Evolutionary conservation across 768 basidiomycete genomes (phyloP).

Genomic region (Lactarius tabidus): DNA sequence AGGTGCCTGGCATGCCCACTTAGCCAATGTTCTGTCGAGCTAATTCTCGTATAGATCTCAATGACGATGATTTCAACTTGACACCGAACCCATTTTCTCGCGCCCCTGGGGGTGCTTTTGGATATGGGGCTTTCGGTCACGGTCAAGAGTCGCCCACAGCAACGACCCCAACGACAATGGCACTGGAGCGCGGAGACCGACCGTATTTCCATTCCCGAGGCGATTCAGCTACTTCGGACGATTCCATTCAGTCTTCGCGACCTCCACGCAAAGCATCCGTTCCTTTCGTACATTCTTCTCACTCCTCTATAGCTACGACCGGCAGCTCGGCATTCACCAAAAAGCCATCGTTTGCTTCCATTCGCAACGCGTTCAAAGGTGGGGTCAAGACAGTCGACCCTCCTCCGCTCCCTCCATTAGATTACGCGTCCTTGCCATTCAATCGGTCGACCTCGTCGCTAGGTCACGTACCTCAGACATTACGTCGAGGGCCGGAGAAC

Average conservation of each 20-base stretch:
- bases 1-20: slow-evolving; percentile 31
- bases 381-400: slow-evolving; percentile 50
- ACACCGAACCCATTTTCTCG: slow-evolving; percentile 71
- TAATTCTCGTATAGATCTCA: slow-evolving; percentile 53
- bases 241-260: slow-evolving; percentile 61
- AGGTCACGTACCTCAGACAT: slow-evolving; percentile 41
- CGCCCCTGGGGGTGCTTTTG: slow-evolving; percentile 35
- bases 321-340: slow-evolving; percentile 57
- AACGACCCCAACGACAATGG: slow-evolving; percentile 45
- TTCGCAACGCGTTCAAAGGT: slow-evolving; percentile 82
- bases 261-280: slow-evolving; percentile 39
- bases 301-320: slow-evolving; percentile 54
- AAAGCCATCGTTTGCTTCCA: slow-evolving; percentile 82
- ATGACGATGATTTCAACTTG: slow-evolving; percentile 63
- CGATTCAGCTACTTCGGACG: slow-evolving; percentile 77
- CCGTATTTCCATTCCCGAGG: slow-evolving; percentile 71
- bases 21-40: slow-evolving; percentile 17
- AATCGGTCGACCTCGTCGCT: slow-evolving; percentile 78
- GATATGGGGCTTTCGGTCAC: slow-evolving; percentile 33
- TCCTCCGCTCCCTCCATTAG: slow-evolving; percentile 73
- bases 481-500: slow-evolving; percentile 39
- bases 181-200: slow-evolving; percentile 45
- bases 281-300: slow-evolving; percentile 66
- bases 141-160: slow-evolving; percentile 66
- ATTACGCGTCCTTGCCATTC: slow-evolving; percentile 69